phyloP scores from a whole-genome alignment of 352 stramenopile genomes.

The Thalassiosira exigua region DNA sequence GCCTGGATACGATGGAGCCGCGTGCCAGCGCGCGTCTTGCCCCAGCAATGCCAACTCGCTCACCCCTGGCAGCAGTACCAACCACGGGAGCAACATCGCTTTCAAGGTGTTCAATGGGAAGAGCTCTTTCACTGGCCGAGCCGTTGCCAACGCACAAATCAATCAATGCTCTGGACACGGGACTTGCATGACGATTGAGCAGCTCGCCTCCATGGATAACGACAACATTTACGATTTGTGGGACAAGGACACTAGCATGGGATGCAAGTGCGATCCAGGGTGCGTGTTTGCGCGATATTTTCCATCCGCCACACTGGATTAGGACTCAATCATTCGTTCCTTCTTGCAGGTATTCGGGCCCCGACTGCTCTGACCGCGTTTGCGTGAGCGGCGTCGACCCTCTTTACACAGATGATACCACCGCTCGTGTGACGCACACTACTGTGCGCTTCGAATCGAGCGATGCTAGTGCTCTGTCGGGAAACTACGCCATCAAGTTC shows the following conservation, averaged over 20 bases:
- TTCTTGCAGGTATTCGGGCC: conserved; percentile 42
- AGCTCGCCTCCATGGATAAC: conserved; percentile 59
- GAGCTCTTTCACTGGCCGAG: conserved; percentile 39
- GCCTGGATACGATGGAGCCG: conserved; percentile 89
- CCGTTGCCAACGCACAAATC: conserved; percentile 17
- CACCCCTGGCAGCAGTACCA: conserved; percentile 39
- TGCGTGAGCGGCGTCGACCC: conserved; percentile 78
- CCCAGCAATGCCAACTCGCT: conserved; percentile 57
- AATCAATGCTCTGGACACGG: conserved; percentile 68
- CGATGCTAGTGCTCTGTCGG: conserved; percentile 40
- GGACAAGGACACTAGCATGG: conserved; percentile 86
- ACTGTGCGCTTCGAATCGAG: conserved; percentile 55
- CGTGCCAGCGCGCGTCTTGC: conserved; percentile 83
- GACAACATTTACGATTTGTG: conserved; percentile 76
- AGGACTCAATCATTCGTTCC: conserved; percentile 37
- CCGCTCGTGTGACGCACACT: conserved; percentile 58
- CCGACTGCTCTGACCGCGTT: conserved; percentile 81
- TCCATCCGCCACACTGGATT: conserved; percentile 5
- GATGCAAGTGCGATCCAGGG: conserved; percentile 90
- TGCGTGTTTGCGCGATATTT: conserved; percentile 57
- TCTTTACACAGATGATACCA: conserved; percentile 66
- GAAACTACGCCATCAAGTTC: conserved; percentile 65
- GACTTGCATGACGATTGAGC: conserved; percentile 60
- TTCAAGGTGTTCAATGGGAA: conserved; percentile 57
- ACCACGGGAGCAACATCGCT: conserved; percentile 37